Evolutionary conservation across 441 rosid species (phyloP).

Genomic region (Euphorbia celastroides): DNA sequence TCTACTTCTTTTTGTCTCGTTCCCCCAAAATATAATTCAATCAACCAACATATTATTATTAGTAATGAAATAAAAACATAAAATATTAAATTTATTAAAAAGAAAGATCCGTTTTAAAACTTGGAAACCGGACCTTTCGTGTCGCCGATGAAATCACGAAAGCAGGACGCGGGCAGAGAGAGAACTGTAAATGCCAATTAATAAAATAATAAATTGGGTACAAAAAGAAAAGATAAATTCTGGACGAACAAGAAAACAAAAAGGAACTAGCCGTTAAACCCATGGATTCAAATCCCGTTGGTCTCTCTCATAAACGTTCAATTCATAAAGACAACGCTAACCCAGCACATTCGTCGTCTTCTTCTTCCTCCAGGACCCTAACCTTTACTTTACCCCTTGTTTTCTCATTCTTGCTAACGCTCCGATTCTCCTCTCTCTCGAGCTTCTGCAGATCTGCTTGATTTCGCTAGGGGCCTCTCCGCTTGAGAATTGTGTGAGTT

Average conservation of each 20-base stretch:
- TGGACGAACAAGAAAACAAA: constrained; percentile 4
- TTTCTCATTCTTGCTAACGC: constrained; percentile 14
- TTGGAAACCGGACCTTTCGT: neutral
- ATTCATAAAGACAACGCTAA: constrained; percentile 19
- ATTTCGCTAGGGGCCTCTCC: constrained; percentile 11
- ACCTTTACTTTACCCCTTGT: constrained; percentile 4
- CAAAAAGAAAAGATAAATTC: constrained; percentile 9
- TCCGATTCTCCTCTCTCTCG: constrained; percentile 3
- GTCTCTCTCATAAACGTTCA: constrained; percentile 18
- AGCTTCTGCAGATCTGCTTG: constrained; percentile 10
- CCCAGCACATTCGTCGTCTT: neutral
- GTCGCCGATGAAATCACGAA: neutral
- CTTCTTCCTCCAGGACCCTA: constrained; percentile 3
- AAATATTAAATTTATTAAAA: neutral
- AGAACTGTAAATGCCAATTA: neutral
- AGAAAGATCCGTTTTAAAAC: neutral
- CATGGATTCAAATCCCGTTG: constrained; percentile 31
- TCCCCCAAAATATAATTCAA: no score
- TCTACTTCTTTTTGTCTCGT: no score
- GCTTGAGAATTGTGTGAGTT: constrained; percentile 21
- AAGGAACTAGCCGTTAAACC: constrained; percentile 45
- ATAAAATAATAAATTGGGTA: constrained; percentile 9
- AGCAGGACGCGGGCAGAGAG: neutral
- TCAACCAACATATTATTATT: neutral
- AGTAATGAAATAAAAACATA: neutral